Base-by-base conservation (phyloP, 2,329 filamentous ascomycete species). In the Calonectria montana region DNA sequence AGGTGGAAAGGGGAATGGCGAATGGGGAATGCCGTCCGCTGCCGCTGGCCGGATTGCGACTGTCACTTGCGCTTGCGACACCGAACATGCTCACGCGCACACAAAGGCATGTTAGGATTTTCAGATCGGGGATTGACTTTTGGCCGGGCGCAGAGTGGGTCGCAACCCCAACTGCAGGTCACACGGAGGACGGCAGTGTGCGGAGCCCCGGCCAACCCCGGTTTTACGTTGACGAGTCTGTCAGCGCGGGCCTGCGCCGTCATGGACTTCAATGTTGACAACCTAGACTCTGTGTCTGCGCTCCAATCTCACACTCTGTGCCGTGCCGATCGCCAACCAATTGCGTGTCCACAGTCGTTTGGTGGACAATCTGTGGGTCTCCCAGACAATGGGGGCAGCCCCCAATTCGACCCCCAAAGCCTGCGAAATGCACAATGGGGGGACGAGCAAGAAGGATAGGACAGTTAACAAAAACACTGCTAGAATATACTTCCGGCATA, bases 161-260 rank as follows among this genome's bases (percentile, higher is more conserved):
- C 76, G 71, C 71, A 78, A 70, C 77, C 75, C 77, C 77, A 79
- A 77, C 74, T 75, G 73, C 71, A 76, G 77, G 77, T 78, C 77
- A 79, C 70, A 74, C 74, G 74, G 76, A 74, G 75, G 35, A 64
- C 57, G 72, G 55, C 39, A 37, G 47, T 16, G 37, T 78, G 75
- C 76, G 76, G 77, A 78, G 76, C 76, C 74, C 74, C 75, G 70
- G 74, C 73, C 72, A 63, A 71, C 67, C 67, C 74, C 73, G 64
- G 72, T 59, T 59, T 59, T 59, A 18, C 31, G 53, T 59, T 39
- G 35, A 57, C 53, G 53, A 39, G 21, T 59, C 37, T 57, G 35
- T 39, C 31, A 55, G 50, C 31, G 31, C 50, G 50, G 53, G 25
- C 65, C 43, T 47, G 43, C n/a, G 53, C 55, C 31, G 53, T 59